These are phyloP conservation scores for Pestalotiopsis fici DNA, from an alignment of 2,329 filamentous ascomycete species.

Conservation along the genomic window DNA sequence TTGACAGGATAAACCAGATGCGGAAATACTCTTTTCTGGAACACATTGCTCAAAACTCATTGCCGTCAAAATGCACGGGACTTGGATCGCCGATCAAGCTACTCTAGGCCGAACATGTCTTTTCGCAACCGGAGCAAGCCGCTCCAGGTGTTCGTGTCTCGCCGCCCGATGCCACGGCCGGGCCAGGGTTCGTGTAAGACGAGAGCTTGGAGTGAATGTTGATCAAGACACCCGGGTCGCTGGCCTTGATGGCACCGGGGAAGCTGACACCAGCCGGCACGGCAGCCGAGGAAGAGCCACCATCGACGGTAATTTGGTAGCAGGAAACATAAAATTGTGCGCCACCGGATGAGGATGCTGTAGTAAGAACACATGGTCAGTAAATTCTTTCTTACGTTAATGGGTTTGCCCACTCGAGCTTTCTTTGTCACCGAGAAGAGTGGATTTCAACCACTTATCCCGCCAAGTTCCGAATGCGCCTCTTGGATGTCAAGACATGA, in stretches of 20 bases:
- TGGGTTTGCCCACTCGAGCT: too few species aligned
- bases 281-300: slow-evolving; percentile 17
- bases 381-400: too few species aligned
- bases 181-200: slow-evolving; percentile 28
- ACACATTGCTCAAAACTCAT: neutral
- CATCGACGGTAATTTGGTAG: slow-evolving; percentile 31
- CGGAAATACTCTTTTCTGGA: too few species aligned
- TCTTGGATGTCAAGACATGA: too few species aligned
- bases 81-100: slow-evolving; percentile 5
- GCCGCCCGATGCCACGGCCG: slow-evolving; percentile 23
- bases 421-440: too few species aligned
- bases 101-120: slow-evolving; percentile 21
- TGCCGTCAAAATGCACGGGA: neutral
- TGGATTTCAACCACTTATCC: too few species aligned
- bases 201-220: slow-evolving; percentile 31
- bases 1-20: too few species aligned
- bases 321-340: slow-evolving; percentile 33
- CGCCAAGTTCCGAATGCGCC: too few species aligned
- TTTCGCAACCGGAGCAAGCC: slow-evolving; percentile 24
- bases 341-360: slow-evolving; percentile 25
- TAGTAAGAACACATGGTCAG: slow-evolving; percentile 10
- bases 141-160: slow-evolving; percentile 25
- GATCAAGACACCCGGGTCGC: slow-evolving; percentile 28
- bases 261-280: slow-evolving; percentile 29
- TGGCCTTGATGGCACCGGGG: slow-evolving; percentile 30